Evolutionary conservation across 2,329 filamentous ascomycete species (phyloP), one percentile per base, ranked within the genome.

Genomic region (Colletotrichum spinosum): DNA sequence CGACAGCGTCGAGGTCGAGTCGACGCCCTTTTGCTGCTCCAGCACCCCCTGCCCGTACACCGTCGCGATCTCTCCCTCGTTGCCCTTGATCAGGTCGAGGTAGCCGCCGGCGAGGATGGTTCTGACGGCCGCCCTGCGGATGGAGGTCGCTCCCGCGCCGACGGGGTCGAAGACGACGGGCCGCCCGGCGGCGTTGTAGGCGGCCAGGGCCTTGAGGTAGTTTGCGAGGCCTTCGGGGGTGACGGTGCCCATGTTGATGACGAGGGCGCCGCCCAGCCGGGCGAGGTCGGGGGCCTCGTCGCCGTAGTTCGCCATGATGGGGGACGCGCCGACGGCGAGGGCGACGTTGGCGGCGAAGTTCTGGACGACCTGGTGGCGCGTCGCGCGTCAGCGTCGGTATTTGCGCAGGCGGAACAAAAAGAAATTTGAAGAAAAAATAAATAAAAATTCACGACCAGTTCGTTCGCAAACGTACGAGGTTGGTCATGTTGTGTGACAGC

Each of bases 401-500:
- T 10, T 2, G 6, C 9, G n/a, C 17, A 10, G 9, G 38, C 5
- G 13, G 45, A 4, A 4, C 10, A 6, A 11, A 11, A 4, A 6
- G 34, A 38, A 25, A 12, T 6, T 2, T 12, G 8, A 0, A 13
- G n/a, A 5, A 25, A 25, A 25, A 15, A 15, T 15, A 15, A 15
- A 15, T 15, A 15, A 15, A 15, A 15, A 15, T 3, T 25, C 25
- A 25, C 25, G 25, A 25, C 25, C 25, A 4, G 25, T 25, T 25
- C 25, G 25, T 25, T 25, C 25, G 25, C 25, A 25, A 5, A 62
- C 74, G 55, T 68, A 83, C 95, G 56, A 94, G 84, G 76, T 98
- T 98, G 57, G 96, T 98, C 93, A 98, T 98, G 79, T 97, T 97
- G 79, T 98, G 95, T 55, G 91, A 92, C 25, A 98, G 84, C 0